Conservation (phyloP, 2,329 filamentous ascomycete genomes). For the Stachybotrys echinatus region DNA sequence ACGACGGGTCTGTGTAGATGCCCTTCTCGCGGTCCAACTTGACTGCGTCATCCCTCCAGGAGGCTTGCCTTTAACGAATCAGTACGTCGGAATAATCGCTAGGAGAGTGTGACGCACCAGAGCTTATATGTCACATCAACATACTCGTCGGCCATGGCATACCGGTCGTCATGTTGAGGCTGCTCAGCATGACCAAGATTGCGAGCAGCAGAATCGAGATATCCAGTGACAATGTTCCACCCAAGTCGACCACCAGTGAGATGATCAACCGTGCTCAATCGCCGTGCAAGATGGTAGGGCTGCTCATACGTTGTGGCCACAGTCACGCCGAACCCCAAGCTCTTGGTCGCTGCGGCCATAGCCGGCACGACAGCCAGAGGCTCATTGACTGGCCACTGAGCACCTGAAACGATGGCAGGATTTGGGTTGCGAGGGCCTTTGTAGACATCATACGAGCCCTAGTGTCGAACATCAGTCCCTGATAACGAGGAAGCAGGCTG, state of each 20-base stretch:
- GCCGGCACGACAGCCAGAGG: too few species aligned
- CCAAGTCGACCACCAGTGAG: conserved; percentile 53
- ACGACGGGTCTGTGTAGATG: conserved; percentile 37
- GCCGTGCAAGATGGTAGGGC: conserved; percentile 60
- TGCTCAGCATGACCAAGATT: conserved; percentile 56
- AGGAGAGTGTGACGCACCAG: conserved; percentile 24
- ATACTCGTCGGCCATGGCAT: conserved; percentile 55
- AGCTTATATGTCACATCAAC: conserved; percentile 55
- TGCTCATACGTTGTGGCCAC: conserved; percentile 65
- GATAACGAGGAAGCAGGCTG: neutral
- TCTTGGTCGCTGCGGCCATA: conserved; percentile 63
- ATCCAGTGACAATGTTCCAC: conserved; percentile 58
- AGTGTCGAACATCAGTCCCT: neutral
- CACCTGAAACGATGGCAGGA: neutral
- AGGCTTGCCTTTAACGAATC: conserved; percentile 27
- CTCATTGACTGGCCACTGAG: conserved; percentile 37
- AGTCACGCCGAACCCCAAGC: conserved; percentile 64
- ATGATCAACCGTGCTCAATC: conserved; percentile 64
- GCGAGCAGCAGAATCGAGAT: conserved; percentile 59
- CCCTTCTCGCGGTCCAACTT: conserved; percentile 46
- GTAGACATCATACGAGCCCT: conserved; percentile 65
- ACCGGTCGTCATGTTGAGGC: conserved; percentile 43
- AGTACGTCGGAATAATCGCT: neutral
- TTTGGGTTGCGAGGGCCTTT: conserved; percentile 31
- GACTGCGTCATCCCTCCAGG: conserved; percentile 58